Base-by-base conservation (phyloP, 1,284 basidiomycete species). In the Vanrija sp. region DNA sequence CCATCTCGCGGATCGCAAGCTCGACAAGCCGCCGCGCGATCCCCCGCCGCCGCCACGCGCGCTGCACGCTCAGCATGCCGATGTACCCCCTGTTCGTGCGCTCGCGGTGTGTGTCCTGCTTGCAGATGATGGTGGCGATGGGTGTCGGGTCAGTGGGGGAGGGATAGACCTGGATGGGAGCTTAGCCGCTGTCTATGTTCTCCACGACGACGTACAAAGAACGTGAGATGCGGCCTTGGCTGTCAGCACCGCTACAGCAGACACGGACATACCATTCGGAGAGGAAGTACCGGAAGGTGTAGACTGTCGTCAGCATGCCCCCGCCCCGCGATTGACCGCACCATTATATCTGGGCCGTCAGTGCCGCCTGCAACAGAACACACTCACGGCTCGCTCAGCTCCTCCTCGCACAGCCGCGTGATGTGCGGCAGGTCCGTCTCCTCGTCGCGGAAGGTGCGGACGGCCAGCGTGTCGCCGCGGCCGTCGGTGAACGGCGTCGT, bases 111-210 rank as follows among this genome's bases (percentile, higher is more conserved):
- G 83, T 80, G 65, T 91, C 92, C 74, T 95, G 89, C 79, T 98
- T 98, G 83, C 91, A 94, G 26, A 98, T 88, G 57, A 98, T 89
- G 5, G 91, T 91, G 19, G 91, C 95, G 63, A 96, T 84, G 12
- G 91, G 87, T 21, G 78, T 75, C 55, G 60, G 28, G 7, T 60
- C 50, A 1, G 43, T 28, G 8, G 46, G 38, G 3, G 55, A 47
- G 5, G 68, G 63, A 49, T 62, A 70, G 14, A 66, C 66, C 64
- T 66, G 46, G 1, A 2, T 8, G 14, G 34, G 34, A 1, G 2
- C 48, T 57, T 16, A 57, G 55, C 47, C 4, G 23, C 7, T 28
- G 28, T 28, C 3, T 28, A 6, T 28, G 28, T 28, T n/a, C n/a
- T n/a, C n/a, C 28, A 44, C 29, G n/a, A 42, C 28, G 19, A 21